Base-by-base conservation (phyloP, 805 yeast genomes). In the Lipomyces orientalis region DNA sequence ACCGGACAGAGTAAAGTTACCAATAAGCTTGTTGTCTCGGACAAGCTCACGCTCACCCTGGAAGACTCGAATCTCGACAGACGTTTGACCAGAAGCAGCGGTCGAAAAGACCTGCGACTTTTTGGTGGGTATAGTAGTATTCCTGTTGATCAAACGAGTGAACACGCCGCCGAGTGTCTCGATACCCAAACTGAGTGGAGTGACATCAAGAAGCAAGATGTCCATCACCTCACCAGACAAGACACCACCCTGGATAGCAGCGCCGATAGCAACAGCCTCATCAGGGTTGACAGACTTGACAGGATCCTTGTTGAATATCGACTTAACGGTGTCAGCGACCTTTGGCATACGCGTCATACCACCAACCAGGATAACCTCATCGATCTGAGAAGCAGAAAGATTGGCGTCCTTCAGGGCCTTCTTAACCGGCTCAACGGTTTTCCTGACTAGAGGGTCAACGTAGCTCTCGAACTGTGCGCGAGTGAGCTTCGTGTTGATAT, bases 1-100 rank as follows among this genome's bases (percentile, higher is more conserved):
- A 82, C 97, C 97, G 73, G 95, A 85, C 77, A 93, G 86, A 71
- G 97, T 93, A 84, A 93, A 93, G 90, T 93, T 93, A 82, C 98
- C 98, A 80, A 93, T 91, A 80, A 93, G 87, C 85, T 93, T 93
- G 91, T 93, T 93, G 86, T 93, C 98, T 85, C 97, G 90, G 78
- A 94, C 97, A 79, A 93, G 88, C 85, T 93, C 97, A 87, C 98
- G 91, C 87, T 93, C 98, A 86, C 98, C 98, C 86, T 93, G 97
- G 97, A 91, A 93, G 69, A 93, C 98, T 85, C 97, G 90, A 84
- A 93, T 93, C 85, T 92, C 97, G 75, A 92, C 97, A 76, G 97
- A 90, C 73, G 97, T 92, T 86, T 92, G 97, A 80, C 97, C 97
- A 76, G 94, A 90, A 73, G 97, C 93, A 72, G 97, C 97, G 76